Evolutionary conservation across 768 basidiomycete genomes (phyloP), one percentile per base, ranked within the genome.

Genomic region (Pleurotus salmoneostramineus): DNA sequence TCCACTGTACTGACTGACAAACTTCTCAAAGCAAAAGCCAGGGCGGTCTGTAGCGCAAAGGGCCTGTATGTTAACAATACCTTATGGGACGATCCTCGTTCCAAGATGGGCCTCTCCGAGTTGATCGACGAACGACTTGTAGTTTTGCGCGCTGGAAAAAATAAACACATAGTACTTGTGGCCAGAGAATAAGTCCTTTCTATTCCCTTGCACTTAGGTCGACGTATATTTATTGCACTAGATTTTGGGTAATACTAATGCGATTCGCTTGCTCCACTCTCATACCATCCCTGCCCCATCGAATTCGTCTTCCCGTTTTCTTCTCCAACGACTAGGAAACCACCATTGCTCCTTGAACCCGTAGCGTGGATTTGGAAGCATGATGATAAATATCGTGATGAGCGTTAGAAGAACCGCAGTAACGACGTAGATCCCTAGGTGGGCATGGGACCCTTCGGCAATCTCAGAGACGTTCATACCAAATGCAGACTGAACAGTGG

Each of bases 51-150:
- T 32, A 68, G 78, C 47, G 77, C 82, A 1, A 83, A 84, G 27
- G 92, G 91, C 6, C 71, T 94, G 11, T 90, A 89, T 66, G 63
- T 91, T 37, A 95, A 96, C 68, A 84, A 86, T 52, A 56, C 64
- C 4, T 11, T 54, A 21, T 54, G 52, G 52, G 43, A 12, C 8
- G 52, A 54, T 31, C 76, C 79, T 5, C 75, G 92, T 32, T 69
- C 69, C n/a, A 64, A 89, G 12, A 61, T 68, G 6, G 62, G 62
- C 36, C 62, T 67, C 0, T 76, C 84, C 63, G 5, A 54, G 17
- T 76, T 94, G 32, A 72, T 93, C n/a, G 84, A 86, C 62, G 74
- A 71, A 7, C 78, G 74, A 50, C 64, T 93, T 5, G 83, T 79
- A 14, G 79, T 95, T 58, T 60, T 95, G 15, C 81, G 89, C 14